These are phyloP conservation scores for Physcomitrium patens DNA, from an alignment of 225 moss, liverwort and hornwort species.

Conservation along the genomic window DNA sequence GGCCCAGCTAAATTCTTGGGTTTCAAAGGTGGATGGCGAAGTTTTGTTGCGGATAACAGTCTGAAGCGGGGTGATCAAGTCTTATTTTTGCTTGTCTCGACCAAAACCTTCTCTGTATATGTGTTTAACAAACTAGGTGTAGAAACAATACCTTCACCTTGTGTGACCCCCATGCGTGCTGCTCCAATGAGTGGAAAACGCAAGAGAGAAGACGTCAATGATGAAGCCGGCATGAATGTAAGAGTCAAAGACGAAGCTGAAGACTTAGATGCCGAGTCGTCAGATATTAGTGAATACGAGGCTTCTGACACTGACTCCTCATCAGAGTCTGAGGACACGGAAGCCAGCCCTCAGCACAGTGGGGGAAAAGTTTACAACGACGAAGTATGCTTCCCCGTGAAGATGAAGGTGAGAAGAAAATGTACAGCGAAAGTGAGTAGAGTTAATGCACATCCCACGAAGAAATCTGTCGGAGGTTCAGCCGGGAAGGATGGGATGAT, in stretches of 20 bases:
- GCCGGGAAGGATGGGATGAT: too few species aligned
- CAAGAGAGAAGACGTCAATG: slow-evolving; percentile 27
- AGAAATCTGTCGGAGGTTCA: too few species aligned
- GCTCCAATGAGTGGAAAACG: slow-evolving; percentile 31
- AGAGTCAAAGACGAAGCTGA: slow-evolving; percentile 25
- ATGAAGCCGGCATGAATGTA: too few species aligned
- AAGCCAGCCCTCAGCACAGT: background rate
- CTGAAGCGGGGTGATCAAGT: slow-evolving; percentile 56
- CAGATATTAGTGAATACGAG: slow-evolving; percentile 35
- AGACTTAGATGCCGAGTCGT: slow-evolving; percentile 22
- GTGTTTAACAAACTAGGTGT: slow-evolving; percentile 47
- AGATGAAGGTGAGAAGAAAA: background rate
- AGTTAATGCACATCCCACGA: too few species aligned
- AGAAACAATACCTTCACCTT: slow-evolving; percentile 25
- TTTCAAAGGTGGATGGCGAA: slow-evolving; percentile 54
- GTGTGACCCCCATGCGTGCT: background rate
- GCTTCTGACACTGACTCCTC: slow-evolving; percentile 22
- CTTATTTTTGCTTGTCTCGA: slow-evolving; percentile 42
- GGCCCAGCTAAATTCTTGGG: slow-evolving; percentile 35
- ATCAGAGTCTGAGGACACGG: slow-evolving; percentile 33
- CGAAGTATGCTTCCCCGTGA: background rate
- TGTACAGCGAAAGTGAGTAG: background rate
- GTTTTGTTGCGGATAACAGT: slow-evolving; percentile 33
- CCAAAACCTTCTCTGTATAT: slow-evolving; percentile 40
- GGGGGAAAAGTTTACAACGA: slow-evolving; percentile 12